Conservation (phyloP, 163 green algal species). For the Scenedesmus sp. region DNA sequence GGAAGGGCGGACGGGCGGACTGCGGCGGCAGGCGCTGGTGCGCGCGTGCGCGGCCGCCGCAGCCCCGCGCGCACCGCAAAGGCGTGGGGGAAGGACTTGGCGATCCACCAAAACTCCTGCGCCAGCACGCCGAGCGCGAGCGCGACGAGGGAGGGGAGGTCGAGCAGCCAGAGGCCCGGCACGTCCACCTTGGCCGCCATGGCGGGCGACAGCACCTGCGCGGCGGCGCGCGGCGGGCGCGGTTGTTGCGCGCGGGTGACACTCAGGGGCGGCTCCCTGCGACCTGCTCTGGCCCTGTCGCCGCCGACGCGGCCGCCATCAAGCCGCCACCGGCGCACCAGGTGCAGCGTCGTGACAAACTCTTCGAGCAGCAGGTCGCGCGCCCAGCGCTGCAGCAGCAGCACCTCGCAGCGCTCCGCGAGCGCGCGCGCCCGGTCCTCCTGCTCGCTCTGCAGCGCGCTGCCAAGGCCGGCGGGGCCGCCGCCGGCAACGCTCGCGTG, state of each 20-base stretch:
- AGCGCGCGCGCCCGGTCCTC: slow-evolving; percentile 4
- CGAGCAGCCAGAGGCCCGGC: slow-evolving; percentile 11
- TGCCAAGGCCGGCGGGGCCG: too few species aligned
- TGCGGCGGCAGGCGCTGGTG: too few species aligned
- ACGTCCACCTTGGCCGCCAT: slow-evolving; percentile 7
- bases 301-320: too few species aligned
- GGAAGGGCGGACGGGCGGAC: too few species aligned
- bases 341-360: slow-evolving; percentile 27
- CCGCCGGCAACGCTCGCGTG: slow-evolving; percentile 13
- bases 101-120: slow-evolving; percentile 44
- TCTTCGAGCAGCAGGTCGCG: slow-evolving; percentile 33
- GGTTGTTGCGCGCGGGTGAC: too few species aligned
- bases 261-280: too few species aligned
- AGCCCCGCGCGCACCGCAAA: slow-evolving; percentile 35
- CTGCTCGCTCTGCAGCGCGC: too few species aligned
- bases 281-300: too few species aligned
- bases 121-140: slow-evolving; percentile 25
- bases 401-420: slow-evolving; percentile 24
- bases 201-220: slow-evolving; percentile 35
- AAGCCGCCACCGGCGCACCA: slow-evolving; percentile 21
- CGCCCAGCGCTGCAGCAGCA: slow-evolving; percentile 37
- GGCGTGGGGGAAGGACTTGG: slow-evolving; percentile 37
- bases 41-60: too few species aligned
- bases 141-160: slow-evolving; percentile 17
- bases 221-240: too few species aligned